phyloP scores from a whole-genome alignment of 306 rosid species.

The Albizia julibrissin region DNA sequence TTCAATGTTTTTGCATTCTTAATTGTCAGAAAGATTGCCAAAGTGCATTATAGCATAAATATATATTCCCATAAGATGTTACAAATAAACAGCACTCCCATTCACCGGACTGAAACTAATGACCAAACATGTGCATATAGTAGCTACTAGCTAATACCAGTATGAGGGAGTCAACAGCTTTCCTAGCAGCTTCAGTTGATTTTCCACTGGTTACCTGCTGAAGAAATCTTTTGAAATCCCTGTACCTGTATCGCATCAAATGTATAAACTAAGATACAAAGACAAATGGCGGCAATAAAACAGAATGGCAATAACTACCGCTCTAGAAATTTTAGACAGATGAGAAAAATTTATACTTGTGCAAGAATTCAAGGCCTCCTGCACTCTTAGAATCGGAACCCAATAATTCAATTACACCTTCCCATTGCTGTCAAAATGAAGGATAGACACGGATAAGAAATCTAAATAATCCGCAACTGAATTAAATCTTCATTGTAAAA shows the following conservation, averaged over 20 bases:
- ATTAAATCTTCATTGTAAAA: background rate
- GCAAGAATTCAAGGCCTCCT: slow-evolving; percentile 90
- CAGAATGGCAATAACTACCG: slow-evolving; percentile 11
- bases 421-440: slow-evolving; percentile 78
- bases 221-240: slow-evolving; percentile 89
- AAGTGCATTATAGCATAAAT: slow-evolving; percentile 6
- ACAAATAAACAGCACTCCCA: slow-evolving; percentile 1
- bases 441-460: slow-evolving; percentile 10
- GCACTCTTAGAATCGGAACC: slow-evolving; percentile 88
- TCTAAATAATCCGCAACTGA: slow-evolving; percentile 21
- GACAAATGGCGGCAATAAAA: slow-evolving; percentile 25
- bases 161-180: slow-evolving; percentile 78
- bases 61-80: background rate
- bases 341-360: slow-evolving; percentile 59
- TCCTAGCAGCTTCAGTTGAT: slow-evolving; percentile 64
- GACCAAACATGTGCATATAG: slow-evolving; percentile 12
- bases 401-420: slow-evolving; percentile 88
- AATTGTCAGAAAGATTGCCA: background rate
- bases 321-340: slow-evolving; percentile 12
- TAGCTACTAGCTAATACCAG: slow-evolving; percentile 48
- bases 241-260: slow-evolving; percentile 57
- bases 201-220: slow-evolving; percentile 65
- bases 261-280: slow-evolving; percentile 26
- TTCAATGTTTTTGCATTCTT: background rate
- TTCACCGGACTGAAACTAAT: slow-evolving; percentile 17